Conservation (phyloP, 306 rosid species). For the Castanea mollissima region DNA sequence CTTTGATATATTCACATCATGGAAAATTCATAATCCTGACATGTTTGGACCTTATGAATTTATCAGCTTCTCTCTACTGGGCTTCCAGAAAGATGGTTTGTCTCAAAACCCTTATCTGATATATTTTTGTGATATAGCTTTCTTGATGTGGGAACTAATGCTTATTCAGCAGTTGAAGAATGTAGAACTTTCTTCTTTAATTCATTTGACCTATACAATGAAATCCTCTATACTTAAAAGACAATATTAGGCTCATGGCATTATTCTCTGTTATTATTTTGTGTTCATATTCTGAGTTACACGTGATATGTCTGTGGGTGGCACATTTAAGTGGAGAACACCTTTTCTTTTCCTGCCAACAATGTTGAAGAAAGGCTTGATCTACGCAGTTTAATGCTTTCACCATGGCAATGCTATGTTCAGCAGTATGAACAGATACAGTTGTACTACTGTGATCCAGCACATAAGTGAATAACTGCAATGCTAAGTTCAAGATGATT, state of each 20-base stretch:
- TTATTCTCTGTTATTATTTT: neutral
- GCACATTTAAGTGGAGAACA: neutral
- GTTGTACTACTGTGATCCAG: too few relatives aligned
- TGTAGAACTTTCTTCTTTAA: constrained; percentile 3
- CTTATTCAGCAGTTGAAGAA: constrained; percentile 14
- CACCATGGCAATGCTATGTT: too few relatives aligned
- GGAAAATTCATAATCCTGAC: constrained; percentile 52
- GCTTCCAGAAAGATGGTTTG: constrained; percentile 53
- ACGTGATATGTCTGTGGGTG: neutral
- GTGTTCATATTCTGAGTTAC: neutral
- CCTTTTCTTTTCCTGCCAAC: neutral
- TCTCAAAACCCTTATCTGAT: constrained; percentile 33
- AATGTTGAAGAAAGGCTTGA: neutral
- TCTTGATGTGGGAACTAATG: neutral
- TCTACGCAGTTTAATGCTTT: neutral
- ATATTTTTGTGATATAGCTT: constrained; percentile 19
- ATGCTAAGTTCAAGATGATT: too few relatives aligned
- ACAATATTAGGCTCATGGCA: neutral
- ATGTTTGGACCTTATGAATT: constrained; percentile 88
- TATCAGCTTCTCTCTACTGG: constrained; percentile 38
- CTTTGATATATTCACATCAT: constrained; percentile 49
- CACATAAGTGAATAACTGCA: too few relatives aligned
- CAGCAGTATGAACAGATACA: too few relatives aligned
- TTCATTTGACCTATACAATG: neutral
- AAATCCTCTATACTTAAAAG: neutral